Evolutionary conservation across 176 grass and related monocot genomes (phyloP).

Genomic region (Chloris gayana): DNA sequence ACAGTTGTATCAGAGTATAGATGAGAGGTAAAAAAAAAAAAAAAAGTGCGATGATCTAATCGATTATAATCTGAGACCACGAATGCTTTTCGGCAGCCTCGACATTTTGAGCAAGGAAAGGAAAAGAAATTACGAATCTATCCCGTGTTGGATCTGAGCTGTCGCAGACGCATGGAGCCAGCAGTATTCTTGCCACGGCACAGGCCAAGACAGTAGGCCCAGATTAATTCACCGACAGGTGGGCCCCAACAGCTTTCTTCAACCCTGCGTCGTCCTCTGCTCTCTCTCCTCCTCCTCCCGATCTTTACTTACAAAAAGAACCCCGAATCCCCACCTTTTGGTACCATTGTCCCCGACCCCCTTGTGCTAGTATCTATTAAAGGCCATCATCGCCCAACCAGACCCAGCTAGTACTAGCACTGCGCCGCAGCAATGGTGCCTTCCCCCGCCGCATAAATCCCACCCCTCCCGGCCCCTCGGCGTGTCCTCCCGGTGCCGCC

Average conservation of each 20-base stretch:
- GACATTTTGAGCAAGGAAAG: neutral
- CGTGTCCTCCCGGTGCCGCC: constrained; percentile 34
- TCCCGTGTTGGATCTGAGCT: constrained; percentile 3
- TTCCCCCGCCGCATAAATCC: constrained; percentile 58
- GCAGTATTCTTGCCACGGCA: neutral
- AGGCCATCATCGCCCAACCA: constrained; percentile 31
- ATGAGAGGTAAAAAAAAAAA: too few relatives aligned
- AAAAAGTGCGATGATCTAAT: neutral
- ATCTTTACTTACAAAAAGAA: constrained; percentile 69
- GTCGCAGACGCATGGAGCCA: constrained; percentile 23
- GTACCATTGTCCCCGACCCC: constrained; percentile 50
- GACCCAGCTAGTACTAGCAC: constrained; percentile 33
- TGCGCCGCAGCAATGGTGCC: constrained; percentile 61
- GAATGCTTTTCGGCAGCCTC: neutral
- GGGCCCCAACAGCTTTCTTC: constrained; percentile 18
- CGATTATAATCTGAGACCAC: too few relatives aligned
- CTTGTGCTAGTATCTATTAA: constrained; percentile 30
- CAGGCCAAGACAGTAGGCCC: neutral
- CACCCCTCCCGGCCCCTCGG: constrained; percentile 25
- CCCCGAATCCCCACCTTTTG: constrained; percentile 57
- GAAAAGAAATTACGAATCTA: neutral
- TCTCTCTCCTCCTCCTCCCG: neutral
- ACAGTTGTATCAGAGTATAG: too few relatives aligned
- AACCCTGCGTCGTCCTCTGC: neutral
- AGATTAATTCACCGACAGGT: constrained; percentile 1